Evolutionary conservation across 495 filamentous ascomycete species (phyloP).

Genomic region (Gamarada debralockiae): DNA sequence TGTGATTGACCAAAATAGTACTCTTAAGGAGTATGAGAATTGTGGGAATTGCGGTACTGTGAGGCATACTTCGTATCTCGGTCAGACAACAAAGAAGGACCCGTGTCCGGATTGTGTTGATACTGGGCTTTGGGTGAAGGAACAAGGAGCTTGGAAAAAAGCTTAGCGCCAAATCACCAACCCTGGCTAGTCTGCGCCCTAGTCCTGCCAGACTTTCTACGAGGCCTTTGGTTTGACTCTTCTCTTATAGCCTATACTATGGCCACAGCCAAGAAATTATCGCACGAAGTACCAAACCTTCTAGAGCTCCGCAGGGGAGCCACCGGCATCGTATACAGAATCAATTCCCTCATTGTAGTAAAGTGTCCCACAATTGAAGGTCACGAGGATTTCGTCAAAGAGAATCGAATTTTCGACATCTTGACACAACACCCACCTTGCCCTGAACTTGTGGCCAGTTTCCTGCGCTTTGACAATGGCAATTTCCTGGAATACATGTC

Average conservation of each 20-base stretch:
- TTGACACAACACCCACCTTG: slow-evolving; percentile 30
- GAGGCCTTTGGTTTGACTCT: no score
- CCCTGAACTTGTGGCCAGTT: slow-evolving; percentile 32
- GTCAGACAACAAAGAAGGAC: no score
- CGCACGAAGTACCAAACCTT: slow-evolving; percentile 26
- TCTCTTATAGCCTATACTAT: slow-evolving; percentile 4
- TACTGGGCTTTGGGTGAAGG: no score
- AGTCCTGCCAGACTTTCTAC: no score
- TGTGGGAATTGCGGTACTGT: no score
- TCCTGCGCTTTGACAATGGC: slow-evolving; percentile 28
- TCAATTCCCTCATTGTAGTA: slow-evolving; percentile 36
- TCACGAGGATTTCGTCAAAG: slow-evolving; percentile 34
- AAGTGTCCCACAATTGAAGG: slow-evolving; percentile 34
- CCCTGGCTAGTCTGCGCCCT: no score
- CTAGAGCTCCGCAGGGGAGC: slow-evolving; percentile 32
- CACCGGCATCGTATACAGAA: slow-evolving; percentile 36
- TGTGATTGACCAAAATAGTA: no score
- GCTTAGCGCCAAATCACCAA: no score
- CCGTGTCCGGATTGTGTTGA: no score
- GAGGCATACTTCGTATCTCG: no score
- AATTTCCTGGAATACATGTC: slow-evolving; percentile 39
- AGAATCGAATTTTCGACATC: slow-evolving; percentile 30
- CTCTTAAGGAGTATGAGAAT: no score
- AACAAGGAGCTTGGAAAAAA: no score
- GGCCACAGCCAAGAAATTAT: slow-evolving; percentile 26